phyloP scores from a whole-genome alignment of 139 green algal species.

The Volvox reticuliferus region DNA sequence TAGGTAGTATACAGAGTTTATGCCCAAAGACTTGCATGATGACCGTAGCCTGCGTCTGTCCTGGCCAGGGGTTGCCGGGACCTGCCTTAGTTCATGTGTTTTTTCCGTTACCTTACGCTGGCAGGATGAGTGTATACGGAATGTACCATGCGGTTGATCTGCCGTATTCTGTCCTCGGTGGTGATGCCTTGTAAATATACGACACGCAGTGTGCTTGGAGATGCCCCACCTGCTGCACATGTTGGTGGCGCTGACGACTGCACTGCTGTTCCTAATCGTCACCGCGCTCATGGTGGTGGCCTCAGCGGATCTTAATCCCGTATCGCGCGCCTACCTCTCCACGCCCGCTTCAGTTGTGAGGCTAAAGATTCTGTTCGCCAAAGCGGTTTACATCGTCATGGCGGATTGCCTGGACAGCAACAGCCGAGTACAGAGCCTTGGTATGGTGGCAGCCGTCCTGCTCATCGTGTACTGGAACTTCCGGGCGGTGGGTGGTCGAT shows the following conservation, averaged over 20 bases:
- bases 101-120: too few species aligned
- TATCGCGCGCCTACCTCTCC: conserved; percentile 14
- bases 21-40: too few species aligned
- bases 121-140: too few species aligned
- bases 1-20: too few species aligned
- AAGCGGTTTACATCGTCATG: conserved; percentile 8
- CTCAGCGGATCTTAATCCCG: conserved; percentile 1
- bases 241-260: neutral
- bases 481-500: neutral
- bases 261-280: conserved; percentile 20
- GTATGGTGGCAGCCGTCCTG: neutral
- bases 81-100: too few species aligned
- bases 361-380: conserved; percentile 20
- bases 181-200: too few species aligned
- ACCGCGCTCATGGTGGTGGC: conserved; percentile 39
- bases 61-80: too few species aligned
- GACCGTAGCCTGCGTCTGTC: too few species aligned
- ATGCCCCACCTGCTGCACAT: conserved; percentile 54
- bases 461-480: conserved; percentile 27
- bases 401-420: conserved; percentile 22
- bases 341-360: conserved; percentile 4
- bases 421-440: neutral
- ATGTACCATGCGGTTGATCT: too few species aligned
- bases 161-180: too few species aligned
- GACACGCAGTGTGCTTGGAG: conserved; percentile 19